Conservation (phyloP, 1,284 basidiomycete species). For the Phenoliferia sp. region DNA sequence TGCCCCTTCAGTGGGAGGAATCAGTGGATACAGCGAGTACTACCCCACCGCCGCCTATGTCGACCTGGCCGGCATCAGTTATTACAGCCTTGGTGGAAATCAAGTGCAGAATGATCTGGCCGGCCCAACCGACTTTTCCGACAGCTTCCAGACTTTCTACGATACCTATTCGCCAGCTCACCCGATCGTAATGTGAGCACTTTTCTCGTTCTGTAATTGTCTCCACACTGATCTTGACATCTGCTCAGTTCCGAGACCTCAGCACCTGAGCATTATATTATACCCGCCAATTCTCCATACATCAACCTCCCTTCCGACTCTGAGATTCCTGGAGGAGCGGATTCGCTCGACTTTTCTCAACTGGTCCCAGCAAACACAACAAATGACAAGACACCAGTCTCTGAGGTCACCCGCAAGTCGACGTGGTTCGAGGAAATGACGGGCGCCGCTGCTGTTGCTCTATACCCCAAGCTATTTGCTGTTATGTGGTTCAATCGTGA, state of each 20-base stretch:
- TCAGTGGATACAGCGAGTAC: not conserved
- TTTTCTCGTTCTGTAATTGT: not conserved
- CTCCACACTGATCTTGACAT: too few relatives aligned
- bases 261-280: not conserved
- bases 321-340: not conserved
- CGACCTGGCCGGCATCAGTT: not conserved
- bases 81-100: not conserved
- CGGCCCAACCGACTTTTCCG: not conserved
- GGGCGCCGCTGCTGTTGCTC: not conserved
- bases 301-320: not conserved
- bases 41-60: not conserved
- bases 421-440: slow-evolving; percentile 1
- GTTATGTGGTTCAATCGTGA: slow-evolving; percentile 1
- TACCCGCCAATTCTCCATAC: not conserved
- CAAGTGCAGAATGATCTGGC: not conserved
- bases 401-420: not conserved
- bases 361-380: not conserved
- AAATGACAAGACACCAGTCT: not conserved
- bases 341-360: not conserved
- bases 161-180: not conserved
- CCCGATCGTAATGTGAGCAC: not conserved
- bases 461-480: not conserved
- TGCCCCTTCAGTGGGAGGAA: not conserved
- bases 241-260: not conserved
- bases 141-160: not conserved